phyloP scores from a whole-genome alignment of 2,329 filamentous ascomycete genomes.

The Aspergillus neotritici region DNA sequence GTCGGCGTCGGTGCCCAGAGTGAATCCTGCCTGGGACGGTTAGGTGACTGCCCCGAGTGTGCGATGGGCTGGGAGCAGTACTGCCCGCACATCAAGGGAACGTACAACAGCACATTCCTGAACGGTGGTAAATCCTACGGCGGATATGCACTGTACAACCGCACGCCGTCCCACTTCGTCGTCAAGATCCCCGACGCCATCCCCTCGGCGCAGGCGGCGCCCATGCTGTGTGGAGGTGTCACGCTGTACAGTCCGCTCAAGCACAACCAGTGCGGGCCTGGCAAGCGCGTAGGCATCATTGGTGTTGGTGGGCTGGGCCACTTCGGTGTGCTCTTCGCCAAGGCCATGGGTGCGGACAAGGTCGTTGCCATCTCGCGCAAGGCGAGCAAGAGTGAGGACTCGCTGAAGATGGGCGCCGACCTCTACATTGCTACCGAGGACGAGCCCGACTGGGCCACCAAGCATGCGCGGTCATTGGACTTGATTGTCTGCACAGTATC shows the following conservation, averaged over 20 bases:
- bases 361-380: constrained; percentile 54
- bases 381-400: constrained; percentile 48
- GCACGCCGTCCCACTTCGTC: constrained; percentile 54
- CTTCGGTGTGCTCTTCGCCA: constrained; percentile 65
- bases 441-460: constrained; percentile 49
- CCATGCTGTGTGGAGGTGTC: constrained; percentile 73
- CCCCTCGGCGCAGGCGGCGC: constrained; percentile 51
- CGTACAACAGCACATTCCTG: constrained; percentile 28
- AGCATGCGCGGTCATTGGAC: constrained; percentile 47
- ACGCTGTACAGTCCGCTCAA: constrained; percentile 67
- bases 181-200: constrained; percentile 53
- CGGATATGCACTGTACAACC: constrained; percentile 55
- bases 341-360: constrained; percentile 63
- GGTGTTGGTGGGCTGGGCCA: constrained; percentile 71
- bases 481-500: constrained; percentile 55
- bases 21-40: constrained; percentile 46
- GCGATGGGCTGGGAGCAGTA: constrained; percentile 37
- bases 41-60: constrained; percentile 51
- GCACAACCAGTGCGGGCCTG: constrained; percentile 62
- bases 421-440: constrained; percentile 53
- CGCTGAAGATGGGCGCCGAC: constrained; percentile 51
- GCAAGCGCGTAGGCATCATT: constrained; percentile 66
- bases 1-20: constrained; percentile 57
- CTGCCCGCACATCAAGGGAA: constrained; percentile 27
- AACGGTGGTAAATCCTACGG: constrained; percentile 62